These are phyloP conservation scores for Yamadazyma sp. DNA, from an alignment of 1,139 yeast genomes.

Conservation along the genomic window DNA sequence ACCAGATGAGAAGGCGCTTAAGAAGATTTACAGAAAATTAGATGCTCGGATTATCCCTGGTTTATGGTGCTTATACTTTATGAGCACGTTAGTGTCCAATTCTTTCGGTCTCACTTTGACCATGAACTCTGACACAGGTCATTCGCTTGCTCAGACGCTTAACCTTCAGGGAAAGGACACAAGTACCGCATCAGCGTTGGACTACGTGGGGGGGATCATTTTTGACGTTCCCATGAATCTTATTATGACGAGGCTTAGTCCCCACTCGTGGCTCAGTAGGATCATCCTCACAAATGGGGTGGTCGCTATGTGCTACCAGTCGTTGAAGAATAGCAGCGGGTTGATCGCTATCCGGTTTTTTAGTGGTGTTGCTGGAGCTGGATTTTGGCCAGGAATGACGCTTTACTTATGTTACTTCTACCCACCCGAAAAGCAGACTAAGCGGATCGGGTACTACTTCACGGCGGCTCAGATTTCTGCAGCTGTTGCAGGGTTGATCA, in stretches of 20 bases:
- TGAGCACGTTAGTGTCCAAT: conserved; percentile 75
- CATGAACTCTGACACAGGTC: conserved; percentile 66
- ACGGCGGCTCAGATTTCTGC: conserved; percentile 91
- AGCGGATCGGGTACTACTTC: conserved; percentile 83
- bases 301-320: conserved; percentile 71
- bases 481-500: conserved; percentile 79
- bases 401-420: conserved; percentile 85
- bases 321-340: conserved; percentile 55
- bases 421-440: conserved; percentile 74
- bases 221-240: conserved; percentile 90
- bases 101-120: conserved; percentile 81
- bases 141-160: conserved; percentile 59
- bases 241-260: conserved; percentile 78
- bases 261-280: conserved; percentile 83
- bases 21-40: conserved; percentile 62
- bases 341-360: conserved; percentile 71
- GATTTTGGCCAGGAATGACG: conserved; percentile 93
- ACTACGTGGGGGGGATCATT: conserved; percentile 78
- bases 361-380: conserved; percentile 82
- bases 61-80: conserved; percentile 75
- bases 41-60: conserved; percentile 80
- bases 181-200: conserved; percentile 77
- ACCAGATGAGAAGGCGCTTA: conserved; percentile 40
- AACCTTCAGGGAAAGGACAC: conserved; percentile 54
- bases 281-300: conserved; percentile 76